phyloP scores from a whole-genome alignment of 75 land plant genomes.

The Selaginella moellendorffii region DNA sequence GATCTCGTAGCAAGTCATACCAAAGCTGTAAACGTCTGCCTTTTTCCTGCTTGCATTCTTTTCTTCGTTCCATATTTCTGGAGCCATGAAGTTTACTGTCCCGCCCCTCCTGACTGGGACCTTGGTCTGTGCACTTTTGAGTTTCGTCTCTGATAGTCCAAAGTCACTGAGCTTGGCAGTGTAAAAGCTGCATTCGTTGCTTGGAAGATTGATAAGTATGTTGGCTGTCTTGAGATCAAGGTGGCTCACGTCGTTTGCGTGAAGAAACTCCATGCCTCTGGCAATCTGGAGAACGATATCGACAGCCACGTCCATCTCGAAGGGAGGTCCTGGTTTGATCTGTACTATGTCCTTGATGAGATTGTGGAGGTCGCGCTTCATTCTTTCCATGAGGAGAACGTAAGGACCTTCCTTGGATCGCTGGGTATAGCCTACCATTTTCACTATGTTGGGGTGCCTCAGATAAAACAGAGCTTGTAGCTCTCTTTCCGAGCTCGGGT shows the following conservation, averaged over 20 bases:
- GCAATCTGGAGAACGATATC: not conserved
- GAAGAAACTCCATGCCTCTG: not conserved
- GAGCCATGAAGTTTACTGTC: not conserved
- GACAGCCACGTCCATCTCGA: not conserved
- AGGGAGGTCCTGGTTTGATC: not conserved
- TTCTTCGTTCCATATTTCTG: not conserved
- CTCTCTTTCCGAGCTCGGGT: not conserved
- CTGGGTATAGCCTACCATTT: not conserved
- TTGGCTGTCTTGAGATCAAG: not conserved
- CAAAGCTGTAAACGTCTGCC: conserved; percentile 13
- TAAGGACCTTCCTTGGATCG: not conserved
- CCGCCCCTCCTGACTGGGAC: not conserved
- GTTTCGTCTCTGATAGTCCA: not conserved
- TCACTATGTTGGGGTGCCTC: not conserved
- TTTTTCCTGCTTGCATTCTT: not conserved
- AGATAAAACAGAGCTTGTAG: not conserved
- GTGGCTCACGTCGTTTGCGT: not conserved
- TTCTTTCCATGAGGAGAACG: not conserved
- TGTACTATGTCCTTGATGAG: not conserved
- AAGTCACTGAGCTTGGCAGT: not conserved
- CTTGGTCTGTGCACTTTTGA: not conserved
- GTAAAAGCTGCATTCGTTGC: not conserved
- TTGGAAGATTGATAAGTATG: not conserved
- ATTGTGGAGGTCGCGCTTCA: not conserved
- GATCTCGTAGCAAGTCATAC: conserved; percentile 12